phyloP scores from a whole-genome alignment of 192 early-diverging fungal genomes.

The Umbelopsis sp. region DNA sequence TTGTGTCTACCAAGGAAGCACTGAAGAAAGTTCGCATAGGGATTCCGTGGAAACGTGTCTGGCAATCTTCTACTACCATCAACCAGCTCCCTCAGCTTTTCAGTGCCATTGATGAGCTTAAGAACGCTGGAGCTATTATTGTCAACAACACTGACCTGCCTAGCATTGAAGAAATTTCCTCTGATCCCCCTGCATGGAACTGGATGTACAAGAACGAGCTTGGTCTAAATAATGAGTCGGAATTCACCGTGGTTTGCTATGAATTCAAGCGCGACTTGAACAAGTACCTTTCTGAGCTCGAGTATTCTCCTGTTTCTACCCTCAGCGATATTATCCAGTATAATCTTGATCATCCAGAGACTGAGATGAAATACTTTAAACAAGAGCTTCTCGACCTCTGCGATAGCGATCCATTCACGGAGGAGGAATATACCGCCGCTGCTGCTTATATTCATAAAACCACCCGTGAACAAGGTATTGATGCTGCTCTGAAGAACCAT shows the following conservation, averaged over 20 bases:
- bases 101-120: neutral
- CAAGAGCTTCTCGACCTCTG: neutral
- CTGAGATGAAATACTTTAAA: constrained; percentile 12
- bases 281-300: constrained; percentile 1
- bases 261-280: constrained; percentile 18
- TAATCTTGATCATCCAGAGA: neutral
- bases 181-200: neutral
- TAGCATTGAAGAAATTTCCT: neutral
- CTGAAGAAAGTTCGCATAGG: neutral
- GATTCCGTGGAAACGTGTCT: neutral
- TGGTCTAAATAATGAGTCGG: neutral
- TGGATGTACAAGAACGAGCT: constrained; percentile 7
- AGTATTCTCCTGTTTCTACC: neutral
- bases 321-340: constrained; percentile 13
- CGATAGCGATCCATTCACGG: neutral
- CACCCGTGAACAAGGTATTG: constrained; percentile 10
- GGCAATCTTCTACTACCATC: neutral
- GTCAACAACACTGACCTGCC: constrained; percentile 20
- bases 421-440: constrained; percentile 6
- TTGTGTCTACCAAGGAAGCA: neutral
- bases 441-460: neutral
- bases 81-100: neutral
- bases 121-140: constrained; percentile 33
- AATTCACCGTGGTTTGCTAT: constrained; percentile 7
- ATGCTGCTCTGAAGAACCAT: constrained; percentile 11